A percentile compares a stretch with the other conserved stretches of the same genome.
phyloP scores from a whole-genome alignment of 768 basidiomycete species.

The Omphalotus guepiniiformis region DNA sequence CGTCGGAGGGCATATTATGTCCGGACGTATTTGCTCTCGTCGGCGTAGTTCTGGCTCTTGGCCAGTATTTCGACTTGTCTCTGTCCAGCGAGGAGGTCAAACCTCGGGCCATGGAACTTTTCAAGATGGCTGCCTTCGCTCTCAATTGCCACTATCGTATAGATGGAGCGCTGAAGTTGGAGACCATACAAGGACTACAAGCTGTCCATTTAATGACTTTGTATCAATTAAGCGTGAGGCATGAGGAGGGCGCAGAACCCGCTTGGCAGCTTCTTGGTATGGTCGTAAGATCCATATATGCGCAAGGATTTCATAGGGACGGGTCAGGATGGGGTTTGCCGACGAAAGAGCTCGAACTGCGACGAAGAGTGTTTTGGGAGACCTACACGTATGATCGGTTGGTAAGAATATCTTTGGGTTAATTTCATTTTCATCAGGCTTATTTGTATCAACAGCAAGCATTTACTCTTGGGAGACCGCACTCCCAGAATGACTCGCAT shows the following conservation, averaged over 20 bases:
- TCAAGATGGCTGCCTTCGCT: constrained; percentile 15
- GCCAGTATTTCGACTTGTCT: constrained; percentile 18
- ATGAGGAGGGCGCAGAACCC: constrained; percentile 17
- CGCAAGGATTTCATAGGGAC: constrained; percentile 22
- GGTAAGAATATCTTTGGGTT: constrained; percentile 7
- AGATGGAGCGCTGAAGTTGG: constrained; percentile 13
- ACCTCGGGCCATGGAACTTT: constrained; percentile 12
- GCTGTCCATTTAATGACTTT: constrained; percentile 18
- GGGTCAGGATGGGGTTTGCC: constrained; percentile 19
- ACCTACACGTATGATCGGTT: constrained; percentile 18
- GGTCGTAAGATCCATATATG: constrained; percentile 19
- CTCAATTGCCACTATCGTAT: constrained; percentile 14
- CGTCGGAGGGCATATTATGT: too few relatives aligned
- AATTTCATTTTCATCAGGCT: background rate
- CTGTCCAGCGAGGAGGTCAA: constrained; percentile 9
- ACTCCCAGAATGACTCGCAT: constrained; percentile 16
- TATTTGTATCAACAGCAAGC: constrained; percentile 13
- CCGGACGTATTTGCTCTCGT: constrained; percentile 15
- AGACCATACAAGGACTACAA: constrained; percentile 19
- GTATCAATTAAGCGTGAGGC: constrained; percentile 17
- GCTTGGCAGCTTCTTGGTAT: constrained; percentile 21
- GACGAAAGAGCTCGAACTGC: constrained; percentile 15
- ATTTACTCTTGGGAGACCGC: constrained; percentile 20
- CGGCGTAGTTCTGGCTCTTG: constrained; percentile 16
- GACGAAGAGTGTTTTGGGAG: constrained; percentile 21